These are phyloP conservation scores for Senna tora DNA, from an alignment of 306 rosid species.

Conservation along the genomic window DNA sequence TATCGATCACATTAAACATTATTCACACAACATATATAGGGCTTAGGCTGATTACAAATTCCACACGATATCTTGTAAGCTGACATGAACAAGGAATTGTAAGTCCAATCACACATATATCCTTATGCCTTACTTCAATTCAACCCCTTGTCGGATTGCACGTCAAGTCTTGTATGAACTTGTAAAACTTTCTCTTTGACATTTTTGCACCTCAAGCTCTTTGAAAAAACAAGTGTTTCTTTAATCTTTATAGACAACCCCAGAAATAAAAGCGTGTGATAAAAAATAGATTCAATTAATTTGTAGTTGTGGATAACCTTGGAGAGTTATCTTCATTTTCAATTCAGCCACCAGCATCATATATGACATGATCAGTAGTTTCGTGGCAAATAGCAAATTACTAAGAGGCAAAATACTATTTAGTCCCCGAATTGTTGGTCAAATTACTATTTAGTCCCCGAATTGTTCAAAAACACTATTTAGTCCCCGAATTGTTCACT, in stretches of 20 bases:
- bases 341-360: constrained; percentile 4
- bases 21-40: background rate
- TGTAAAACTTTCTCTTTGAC: background rate
- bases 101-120: constrained; percentile 42
- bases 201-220: constrained; percentile 25
- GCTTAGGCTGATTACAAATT: background rate
- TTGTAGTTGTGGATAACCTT: constrained; percentile 1
- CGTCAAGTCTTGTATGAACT: constrained; percentile 40
- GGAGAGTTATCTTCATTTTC: constrained; percentile 29
- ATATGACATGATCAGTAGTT: background rate
- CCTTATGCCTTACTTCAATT: constrained; percentile 65
- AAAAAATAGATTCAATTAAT: background rate
- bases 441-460: too few relatives aligned
- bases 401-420: too few relatives aligned
- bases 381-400: too few relatives aligned
- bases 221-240: background rate
- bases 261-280: constrained; percentile 16
- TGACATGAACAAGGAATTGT: constrained; percentile 36
- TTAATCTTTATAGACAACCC: background rate
- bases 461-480: too few relatives aligned
- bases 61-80: constrained; percentile 26
- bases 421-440: too few relatives aligned
- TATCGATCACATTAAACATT: background rate
- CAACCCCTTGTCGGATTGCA: constrained; percentile 50
- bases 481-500: too few relatives aligned